Conservation (phyloP, 164 flowering plant species). For the Sextonia rubra region DNA sequence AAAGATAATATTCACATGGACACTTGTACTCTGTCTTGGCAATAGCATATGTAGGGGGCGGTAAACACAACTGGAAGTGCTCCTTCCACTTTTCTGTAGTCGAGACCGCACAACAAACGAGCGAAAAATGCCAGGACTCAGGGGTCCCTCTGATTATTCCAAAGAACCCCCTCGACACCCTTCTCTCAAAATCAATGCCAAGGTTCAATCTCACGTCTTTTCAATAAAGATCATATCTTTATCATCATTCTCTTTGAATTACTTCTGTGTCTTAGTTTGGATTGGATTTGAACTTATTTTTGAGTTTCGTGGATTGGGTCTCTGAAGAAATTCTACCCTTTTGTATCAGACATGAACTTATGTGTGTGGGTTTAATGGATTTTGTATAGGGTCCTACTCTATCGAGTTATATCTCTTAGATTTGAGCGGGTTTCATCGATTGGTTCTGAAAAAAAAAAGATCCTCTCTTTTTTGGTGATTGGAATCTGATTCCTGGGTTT, state of each 20-base stretch:
- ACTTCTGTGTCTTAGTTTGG: background rate
- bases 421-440: too few species aligned
- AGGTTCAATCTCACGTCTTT: constrained; percentile 32
- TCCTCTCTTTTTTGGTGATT: too few species aligned
- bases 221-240: background rate
- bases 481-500: background rate
- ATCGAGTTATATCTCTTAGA: too few species aligned
- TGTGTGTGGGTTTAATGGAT: too few species aligned
- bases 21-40: too few species aligned
- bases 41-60: background rate
- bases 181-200: constrained; percentile 63
- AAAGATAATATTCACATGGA: too few species aligned
- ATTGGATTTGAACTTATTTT: too few species aligned
- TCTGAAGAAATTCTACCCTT: too few species aligned
- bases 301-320: too few species aligned
- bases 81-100: background rate
- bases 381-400: too few species aligned
- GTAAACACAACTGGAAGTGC: background rate
- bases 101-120: background rate
- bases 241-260: background rate
- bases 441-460: too few species aligned
- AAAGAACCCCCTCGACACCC: constrained; percentile 85
- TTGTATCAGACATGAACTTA: too few species aligned
- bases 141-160: constrained; percentile 69
- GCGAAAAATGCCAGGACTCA: constrained; percentile 68